Conservation (phyloP, 208 protist species). For the Trypanosoma avium region DNA sequence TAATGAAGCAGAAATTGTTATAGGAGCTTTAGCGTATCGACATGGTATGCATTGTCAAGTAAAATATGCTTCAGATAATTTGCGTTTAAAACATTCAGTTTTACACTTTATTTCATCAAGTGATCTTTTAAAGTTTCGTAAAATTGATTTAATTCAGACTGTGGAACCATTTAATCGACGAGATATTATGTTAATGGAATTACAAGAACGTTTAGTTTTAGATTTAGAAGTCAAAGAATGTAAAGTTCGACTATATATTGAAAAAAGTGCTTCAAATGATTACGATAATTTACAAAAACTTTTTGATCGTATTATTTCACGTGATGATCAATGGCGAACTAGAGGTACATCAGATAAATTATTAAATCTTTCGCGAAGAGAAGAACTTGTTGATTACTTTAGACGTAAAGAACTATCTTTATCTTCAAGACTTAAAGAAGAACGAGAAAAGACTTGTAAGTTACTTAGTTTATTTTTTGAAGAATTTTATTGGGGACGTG, state of each 20-base stretch:
- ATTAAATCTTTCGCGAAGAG: conserved; percentile 7
- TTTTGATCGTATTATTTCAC: conserved; percentile 30
- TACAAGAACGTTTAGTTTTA: conserved; percentile 7
- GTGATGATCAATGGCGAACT: conserved; percentile 27
- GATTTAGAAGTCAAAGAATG: conserved; percentile 20
- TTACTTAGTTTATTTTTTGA: conserved; percentile 27
- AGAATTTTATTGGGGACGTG: conserved; percentile 39
- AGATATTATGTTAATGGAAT: conserved; percentile 23
- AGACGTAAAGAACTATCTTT: conserved; percentile 15
- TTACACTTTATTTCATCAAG: conserved; percentile 31
- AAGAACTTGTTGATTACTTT: conserved; percentile 37
- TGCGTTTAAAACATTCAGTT: conserved; percentile 30
- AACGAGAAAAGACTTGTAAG: conserved; percentile 19
- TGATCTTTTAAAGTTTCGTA: conserved; percentile 22
- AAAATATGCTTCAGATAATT: conserved; percentile 28
- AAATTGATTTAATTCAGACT: conserved; percentile 22
- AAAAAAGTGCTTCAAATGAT: conserved; percentile 11
- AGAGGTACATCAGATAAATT: conserved; percentile 1
- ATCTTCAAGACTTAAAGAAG: background rate
- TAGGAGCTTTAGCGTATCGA: conserved; percentile 29
- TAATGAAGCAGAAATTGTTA: conserved; percentile 34
- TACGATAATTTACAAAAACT: conserved; percentile 16
- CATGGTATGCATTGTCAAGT: conserved; percentile 23
- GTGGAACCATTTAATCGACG: conserved; percentile 33
- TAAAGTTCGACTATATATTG: conserved; percentile 20